Evolutionary conservation across 306 rosid genomes (phyloP), one percentile per base, ranked within the genome.

Genomic region (Malus asiatica): DNA sequence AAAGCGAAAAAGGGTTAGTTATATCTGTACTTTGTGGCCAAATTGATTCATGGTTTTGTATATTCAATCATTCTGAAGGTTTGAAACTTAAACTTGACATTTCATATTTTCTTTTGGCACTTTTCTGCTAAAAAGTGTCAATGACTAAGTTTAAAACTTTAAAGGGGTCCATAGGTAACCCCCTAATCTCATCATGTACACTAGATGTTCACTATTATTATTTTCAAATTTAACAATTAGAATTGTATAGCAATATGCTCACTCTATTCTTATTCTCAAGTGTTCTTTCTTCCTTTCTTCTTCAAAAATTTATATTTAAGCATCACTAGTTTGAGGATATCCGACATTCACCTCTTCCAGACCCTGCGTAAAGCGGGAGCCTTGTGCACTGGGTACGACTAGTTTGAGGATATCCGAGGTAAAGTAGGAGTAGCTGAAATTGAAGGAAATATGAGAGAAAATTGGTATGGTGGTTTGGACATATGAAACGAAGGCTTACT

Each of bases 1-100:
- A 76, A 83, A 82, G 68, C 45, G 83, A n/a, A 95, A 89, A 84
- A 86, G 98, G 97, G 98, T 95, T 69, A 58, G 98, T 84, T 68
- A 73, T 72, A 57, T 33, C 79, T 70, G 53, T 73, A 60, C 18
- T 38, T 22, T 73, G 40, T 72, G 42, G 27, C 46, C 60, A 64
- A 67, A 52, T 68, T 72, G 58, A 52, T 55, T 25, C 52, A 25
- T 11, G 15, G 15, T 6, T 27, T 51, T 65, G 25, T 77, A 66
- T 74, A 35, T 51, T 52, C 16, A 9, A 6, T 51, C 25, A 53
- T 27, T 70, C 63, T 78, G 12, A 42, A 29, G 62, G 40, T 13
- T 68, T 68, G 63, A 48, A 76, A 77, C 60, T 46, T 70, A 51
- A 25, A 59, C 62, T 42, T 38, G 65, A 65, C 65, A 68, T 16